Percentiles rank a stretch among this genome's conserved stretches.
These are phyloP conservation scores for Penicillium occitanis DNA, from an alignment of 2,329 filamentous ascomycete genomes.

Conservation along the genomic window DNA sequence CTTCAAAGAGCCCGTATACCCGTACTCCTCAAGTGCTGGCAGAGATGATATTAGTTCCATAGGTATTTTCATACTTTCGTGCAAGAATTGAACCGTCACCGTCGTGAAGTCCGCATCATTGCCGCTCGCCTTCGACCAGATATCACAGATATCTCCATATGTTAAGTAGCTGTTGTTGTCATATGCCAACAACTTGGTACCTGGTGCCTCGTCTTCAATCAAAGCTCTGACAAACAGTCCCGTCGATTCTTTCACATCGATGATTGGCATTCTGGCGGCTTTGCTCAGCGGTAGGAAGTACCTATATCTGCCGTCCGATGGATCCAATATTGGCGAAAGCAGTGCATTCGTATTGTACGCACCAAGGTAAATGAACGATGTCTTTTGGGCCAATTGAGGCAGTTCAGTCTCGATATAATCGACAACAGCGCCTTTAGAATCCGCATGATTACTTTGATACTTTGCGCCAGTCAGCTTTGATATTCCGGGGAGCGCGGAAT, in stretches of 20 bases:
- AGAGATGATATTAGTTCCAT: background rate
- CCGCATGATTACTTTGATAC: background rate
- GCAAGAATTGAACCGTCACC: background rate
- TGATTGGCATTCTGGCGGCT: background rate
- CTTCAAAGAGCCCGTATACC: background rate
- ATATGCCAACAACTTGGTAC: background rate
- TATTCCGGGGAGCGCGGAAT: conserved; percentile 54
- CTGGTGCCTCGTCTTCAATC: background rate
- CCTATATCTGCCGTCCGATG: background rate
- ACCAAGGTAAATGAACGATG: background rate
- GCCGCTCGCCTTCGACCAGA: background rate
- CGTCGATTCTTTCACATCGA: background rate
- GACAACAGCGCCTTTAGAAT: background rate
- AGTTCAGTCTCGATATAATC: background rate
- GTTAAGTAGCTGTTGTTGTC: background rate
- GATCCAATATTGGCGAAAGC: background rate
- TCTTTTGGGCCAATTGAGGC: background rate
- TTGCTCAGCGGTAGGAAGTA: background rate
- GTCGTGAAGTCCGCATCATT: background rate
- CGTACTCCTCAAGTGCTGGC: background rate
- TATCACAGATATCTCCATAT: background rate
- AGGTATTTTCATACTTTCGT: background rate
- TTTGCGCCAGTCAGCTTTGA: conserved; percentile 17
- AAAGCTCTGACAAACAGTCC: background rate
- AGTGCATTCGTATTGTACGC: background rate